A percentile compares a stretch with the other conserved stretches of the same genome.
Conservation (phyloP, 768 basidiomycete genomes). For the Xanthoconium stramineum region DNA sequence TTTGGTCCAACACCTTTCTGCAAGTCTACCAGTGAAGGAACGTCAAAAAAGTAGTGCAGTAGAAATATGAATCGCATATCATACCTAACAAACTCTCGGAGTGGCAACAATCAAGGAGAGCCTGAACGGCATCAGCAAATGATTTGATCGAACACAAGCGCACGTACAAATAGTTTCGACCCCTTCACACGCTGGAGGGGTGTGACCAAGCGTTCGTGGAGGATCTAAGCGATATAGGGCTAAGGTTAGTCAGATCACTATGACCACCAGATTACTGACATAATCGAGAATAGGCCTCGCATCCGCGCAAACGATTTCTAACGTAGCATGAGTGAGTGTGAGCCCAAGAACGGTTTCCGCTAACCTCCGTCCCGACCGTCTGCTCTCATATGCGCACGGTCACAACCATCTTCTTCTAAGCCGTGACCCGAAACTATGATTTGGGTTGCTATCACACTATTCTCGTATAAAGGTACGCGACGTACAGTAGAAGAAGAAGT, state of each 20-base stretch:
- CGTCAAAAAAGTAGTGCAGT: not conserved
- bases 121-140: slow-evolving; percentile 9
- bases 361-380: slow-evolving; percentile 49
- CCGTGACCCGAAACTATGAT: slow-evolving; percentile 23
- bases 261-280: slow-evolving; percentile 7
- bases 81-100: slow-evolving; percentile 27
- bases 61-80: not conserved
- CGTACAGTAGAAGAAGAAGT: slow-evolving; percentile 57
- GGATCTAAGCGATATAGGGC: slow-evolving; percentile 10
- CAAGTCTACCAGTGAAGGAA: slow-evolving; percentile 15
- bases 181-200: slow-evolving; percentile 19
- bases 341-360: not conserved
- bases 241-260: not conserved
- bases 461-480: no score
- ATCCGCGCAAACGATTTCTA: slow-evolving; percentile 22
- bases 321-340: not conserved
- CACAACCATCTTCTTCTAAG: slow-evolving; percentile 7
- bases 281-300: slow-evolving; percentile 22
- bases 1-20: slow-evolving; percentile 11
- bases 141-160: not conserved
- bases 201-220: slow-evolving; percentile 18
- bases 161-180: slow-evolving; percentile 20
- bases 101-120: slow-evolving; percentile 31
- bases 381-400: slow-evolving; percentile 39
- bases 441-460: not conserved